Conservation (phyloP, 2,329 filamentous ascomycete species). For the Neoscytalidium dimidiatum region DNA sequence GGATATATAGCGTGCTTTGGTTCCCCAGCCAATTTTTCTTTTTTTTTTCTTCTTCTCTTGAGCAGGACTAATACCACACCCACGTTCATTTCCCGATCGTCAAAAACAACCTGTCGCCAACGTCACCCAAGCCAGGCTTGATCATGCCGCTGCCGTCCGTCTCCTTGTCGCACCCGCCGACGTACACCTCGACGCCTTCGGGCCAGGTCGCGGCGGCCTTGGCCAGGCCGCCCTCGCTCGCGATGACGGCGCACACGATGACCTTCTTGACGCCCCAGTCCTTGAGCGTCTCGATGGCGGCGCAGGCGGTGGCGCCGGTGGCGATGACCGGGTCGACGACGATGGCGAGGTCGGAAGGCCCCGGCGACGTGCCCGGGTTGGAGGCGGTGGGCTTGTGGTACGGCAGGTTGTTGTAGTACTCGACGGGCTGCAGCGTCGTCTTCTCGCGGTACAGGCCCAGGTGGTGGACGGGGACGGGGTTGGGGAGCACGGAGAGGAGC, state of each 20-base stretch:
- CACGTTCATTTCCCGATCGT: conserved; percentile 74
- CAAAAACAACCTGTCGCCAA: conserved; percentile 86
- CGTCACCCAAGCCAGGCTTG: conserved; percentile 84
- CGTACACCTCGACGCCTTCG: conserved; percentile 76
- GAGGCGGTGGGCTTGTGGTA: conserved; percentile 59
- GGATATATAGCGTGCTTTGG: conserved; percentile 9
- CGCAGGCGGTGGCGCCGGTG: conserved; percentile 85
- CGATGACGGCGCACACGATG: conserved; percentile 74
- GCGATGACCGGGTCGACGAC: conserved; percentile 92
- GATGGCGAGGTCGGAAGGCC: conserved; percentile 67
- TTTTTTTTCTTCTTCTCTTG: neutral
- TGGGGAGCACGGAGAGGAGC: conserved; percentile 78
- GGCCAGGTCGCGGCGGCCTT: conserved; percentile 77
- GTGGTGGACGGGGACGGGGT: conserved; percentile 82
- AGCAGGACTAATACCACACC: neutral
- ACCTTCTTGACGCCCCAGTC: conserved; percentile 91
- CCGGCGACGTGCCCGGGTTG: conserved; percentile 42
- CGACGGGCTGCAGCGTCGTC: conserved; percentile 81
- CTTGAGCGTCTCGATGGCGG: conserved; percentile 82
- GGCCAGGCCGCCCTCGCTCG: conserved; percentile 68
- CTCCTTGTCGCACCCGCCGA: conserved; percentile 75
- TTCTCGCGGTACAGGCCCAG: conserved; percentile 93
- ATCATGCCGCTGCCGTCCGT: conserved; percentile 85
- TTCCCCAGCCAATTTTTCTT: neutral
- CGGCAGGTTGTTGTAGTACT: conserved; percentile 97